A percentile compares a stretch with the other conserved stretches of the same genome.
phyloP scores from a whole-genome alignment of 139 green algal species.

The Chlorella vulgaris region DNA sequence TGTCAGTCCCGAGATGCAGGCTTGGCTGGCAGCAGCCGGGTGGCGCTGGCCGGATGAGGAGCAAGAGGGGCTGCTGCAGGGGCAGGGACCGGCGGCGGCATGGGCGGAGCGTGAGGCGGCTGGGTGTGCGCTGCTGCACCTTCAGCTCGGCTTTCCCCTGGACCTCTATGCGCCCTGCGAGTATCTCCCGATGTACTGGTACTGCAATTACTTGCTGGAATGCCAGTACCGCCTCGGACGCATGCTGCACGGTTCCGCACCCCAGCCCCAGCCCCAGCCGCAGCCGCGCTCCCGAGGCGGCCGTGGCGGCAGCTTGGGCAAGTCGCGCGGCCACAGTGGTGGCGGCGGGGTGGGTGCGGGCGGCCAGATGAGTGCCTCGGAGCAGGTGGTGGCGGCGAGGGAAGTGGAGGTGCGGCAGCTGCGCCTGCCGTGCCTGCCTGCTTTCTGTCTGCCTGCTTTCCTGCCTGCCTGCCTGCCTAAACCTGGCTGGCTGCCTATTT shows the following conservation, averaged over 20 bases:
- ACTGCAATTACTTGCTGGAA: conserved; percentile 55
- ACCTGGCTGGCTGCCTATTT: not conserved
- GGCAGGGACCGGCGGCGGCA: conserved; percentile 58
- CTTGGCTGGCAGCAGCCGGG: not conserved
- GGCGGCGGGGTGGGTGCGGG: not conserved
- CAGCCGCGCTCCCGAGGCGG: not conserved
- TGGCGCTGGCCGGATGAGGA: conserved; percentile 10
- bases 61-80: conserved; percentile 20
- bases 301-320: not conserved
- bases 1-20: not conserved
- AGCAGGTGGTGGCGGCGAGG: not conserved
- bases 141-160: conserved; percentile 83
- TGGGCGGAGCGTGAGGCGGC: conserved; percentile 77
- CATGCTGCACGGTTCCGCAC: not conserved
- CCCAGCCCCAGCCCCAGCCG: not conserved
- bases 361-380: not conserved
- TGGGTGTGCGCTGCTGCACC: conserved; percentile 61
- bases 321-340: not conserved
- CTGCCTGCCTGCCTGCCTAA: too few species aligned
- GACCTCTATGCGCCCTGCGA: conserved; percentile 79
- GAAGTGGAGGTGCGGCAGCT: conserved; percentile 5
- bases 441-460: not conserved
- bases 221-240: conserved; percentile 5
- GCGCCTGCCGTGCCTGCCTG: not conserved
- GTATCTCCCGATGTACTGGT: conserved; percentile 79